Conservation (phyloP, 2,329 filamentous ascomycete genomes). For the Pestalotiopsis sp. region DNA sequence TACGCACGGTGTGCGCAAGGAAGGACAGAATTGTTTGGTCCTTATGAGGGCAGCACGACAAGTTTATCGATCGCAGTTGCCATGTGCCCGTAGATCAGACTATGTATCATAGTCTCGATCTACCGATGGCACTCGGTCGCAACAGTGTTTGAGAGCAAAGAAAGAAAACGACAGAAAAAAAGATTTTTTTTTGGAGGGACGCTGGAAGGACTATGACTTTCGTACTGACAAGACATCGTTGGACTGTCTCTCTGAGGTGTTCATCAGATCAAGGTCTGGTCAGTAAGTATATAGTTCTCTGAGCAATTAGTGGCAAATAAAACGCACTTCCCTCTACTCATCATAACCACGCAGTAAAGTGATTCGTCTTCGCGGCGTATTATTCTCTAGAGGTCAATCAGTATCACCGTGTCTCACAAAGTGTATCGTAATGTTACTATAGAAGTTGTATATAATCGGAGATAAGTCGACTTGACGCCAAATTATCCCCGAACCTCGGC, state of each 20-base stretch:
- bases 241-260: conserved; percentile 7
- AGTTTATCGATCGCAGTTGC: not conserved
- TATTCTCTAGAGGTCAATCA: no score
- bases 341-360: not conserved
- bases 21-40: not conserved
- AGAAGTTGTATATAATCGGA: not conserved
- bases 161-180: conserved; percentile 21
- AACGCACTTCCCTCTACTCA: not conserved
- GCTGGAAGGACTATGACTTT: conserved; percentile 28
- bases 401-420: not conserved
- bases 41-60: not conserved
- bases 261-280: not conserved
- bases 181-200: conserved; percentile 25
- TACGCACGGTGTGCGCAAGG: not conserved
- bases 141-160: conserved; percentile 24
- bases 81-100: not conserved
- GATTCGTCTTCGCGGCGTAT: no score
- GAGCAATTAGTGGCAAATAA: not conserved
- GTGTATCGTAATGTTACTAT: not conserved
- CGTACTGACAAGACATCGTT: conserved; percentile 22
- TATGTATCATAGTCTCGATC: no score
- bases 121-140: conserved; percentile 11
- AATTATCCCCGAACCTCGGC: not conserved
- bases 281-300: conserved; percentile 6
- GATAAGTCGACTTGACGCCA: not conserved